Evolutionary conservation across 1,284 basidiomycete species (phyloP).

Genomic region (Rhodotorula mucilaginosa): DNA sequence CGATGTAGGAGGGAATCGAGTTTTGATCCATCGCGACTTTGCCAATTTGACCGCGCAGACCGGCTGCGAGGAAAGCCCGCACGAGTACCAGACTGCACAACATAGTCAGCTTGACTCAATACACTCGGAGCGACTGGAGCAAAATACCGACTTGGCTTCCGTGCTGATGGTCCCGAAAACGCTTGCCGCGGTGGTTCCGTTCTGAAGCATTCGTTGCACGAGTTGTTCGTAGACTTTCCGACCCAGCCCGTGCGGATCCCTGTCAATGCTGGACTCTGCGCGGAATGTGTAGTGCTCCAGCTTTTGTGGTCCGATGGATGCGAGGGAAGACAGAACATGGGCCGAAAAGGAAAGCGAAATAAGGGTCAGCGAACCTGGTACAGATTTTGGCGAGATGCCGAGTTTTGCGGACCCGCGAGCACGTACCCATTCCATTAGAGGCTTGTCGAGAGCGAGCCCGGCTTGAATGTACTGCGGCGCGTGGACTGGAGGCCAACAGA

Average conservation of each 20-base stretch:
- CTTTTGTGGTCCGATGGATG: background rate
- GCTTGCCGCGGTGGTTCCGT: slow-evolving; percentile 70
- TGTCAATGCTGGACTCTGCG: slow-evolving; percentile 71
- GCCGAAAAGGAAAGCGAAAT: too few species aligned
- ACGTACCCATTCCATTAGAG: slow-evolving; percentile 69
- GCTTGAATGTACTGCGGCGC: slow-evolving; percentile 82
- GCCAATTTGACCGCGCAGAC: slow-evolving; percentile 72
- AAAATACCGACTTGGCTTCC: slow-evolving; percentile 65
- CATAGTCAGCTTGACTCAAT: background rate
- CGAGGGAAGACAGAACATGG: too few species aligned
- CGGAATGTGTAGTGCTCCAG: slow-evolving; percentile 54
- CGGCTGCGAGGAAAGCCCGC: slow-evolving; percentile 64
- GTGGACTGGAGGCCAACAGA: slow-evolving; percentile 59
- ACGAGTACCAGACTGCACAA: slow-evolving; percentile 66
- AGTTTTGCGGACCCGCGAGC: too few species aligned
- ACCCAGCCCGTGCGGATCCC: slow-evolving; percentile 59
- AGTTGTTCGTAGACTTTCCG: slow-evolving; percentile 63
- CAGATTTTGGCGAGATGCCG: too few species aligned
- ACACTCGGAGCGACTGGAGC: too few species aligned
- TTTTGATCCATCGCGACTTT: slow-evolving; percentile 56
- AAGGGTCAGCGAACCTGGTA: too few species aligned
- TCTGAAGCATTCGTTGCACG: slow-evolving; percentile 61
- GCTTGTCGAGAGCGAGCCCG: slow-evolving; percentile 72
- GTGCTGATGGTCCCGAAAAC: slow-evolving; percentile 77
- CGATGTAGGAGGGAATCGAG: slow-evolving; percentile 56